Evolutionary conservation across 306 rosid genomes (phyloP).

Genomic region (Dryas octopetala): DNA sequence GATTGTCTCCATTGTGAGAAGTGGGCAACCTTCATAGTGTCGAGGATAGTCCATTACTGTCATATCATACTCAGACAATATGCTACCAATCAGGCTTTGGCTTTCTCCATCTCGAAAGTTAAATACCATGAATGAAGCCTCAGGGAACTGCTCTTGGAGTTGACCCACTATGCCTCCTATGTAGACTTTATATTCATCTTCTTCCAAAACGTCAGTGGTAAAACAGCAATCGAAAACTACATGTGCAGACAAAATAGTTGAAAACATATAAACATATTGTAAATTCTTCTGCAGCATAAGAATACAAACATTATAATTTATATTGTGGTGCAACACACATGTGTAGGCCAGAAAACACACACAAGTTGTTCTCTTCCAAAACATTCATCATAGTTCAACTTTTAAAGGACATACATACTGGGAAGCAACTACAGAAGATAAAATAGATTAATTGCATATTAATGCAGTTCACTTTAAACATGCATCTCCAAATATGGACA

Average conservation of each 20-base stretch:
- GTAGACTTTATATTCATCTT: conserved; percentile 63
- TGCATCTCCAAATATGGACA: conserved; percentile 3
- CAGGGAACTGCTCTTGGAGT: conserved; percentile 71
- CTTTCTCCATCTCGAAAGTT: conserved; percentile 88
- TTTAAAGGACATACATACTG: background rate
- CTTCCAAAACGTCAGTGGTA: conserved; percentile 81
- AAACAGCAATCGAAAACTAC: conserved; percentile 96
- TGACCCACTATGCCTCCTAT: conserved; percentile 69
- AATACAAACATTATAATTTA: background rate
- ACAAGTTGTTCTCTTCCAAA: background rate
- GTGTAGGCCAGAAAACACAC: background rate
- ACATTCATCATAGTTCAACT: background rate
- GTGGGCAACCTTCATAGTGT: conserved; percentile 91
- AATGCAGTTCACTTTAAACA: background rate
- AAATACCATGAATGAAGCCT: conserved; percentile 93
- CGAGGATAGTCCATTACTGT: conserved; percentile 95
- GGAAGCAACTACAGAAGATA: background rate
- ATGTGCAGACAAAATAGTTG: conserved; percentile 32
- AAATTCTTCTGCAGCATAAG: conserved; percentile 25
- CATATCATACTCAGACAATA: conserved; percentile 78
- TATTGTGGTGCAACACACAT: background rate
- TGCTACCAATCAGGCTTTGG: conserved; percentile 64
- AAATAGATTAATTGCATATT: background rate
- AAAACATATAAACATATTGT: conserved; percentile 16
- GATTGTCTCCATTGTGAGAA: conserved; percentile 91